Base-by-base conservation (phyloP, 352 stramenopile genomes). In the Globisporangium mamillatum region DNA sequence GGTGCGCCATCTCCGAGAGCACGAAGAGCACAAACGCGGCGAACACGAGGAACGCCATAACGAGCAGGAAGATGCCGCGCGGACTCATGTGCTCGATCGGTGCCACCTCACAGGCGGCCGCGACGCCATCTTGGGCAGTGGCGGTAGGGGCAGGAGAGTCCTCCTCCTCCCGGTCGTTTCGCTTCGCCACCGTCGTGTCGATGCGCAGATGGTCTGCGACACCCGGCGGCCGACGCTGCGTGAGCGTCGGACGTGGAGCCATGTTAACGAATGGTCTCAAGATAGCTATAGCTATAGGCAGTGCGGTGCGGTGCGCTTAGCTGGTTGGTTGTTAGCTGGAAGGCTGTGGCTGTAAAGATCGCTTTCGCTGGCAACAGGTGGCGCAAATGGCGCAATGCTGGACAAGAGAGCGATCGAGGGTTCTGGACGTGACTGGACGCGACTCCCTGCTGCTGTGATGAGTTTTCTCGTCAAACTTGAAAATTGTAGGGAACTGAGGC, bases 21-120 rank as follows among this genome's bases (percentile, higher is more conserved):
- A 79, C 78, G 48, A 86, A 86, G 14, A 91, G 71, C 54, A 79
- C 82, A 61, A 93, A 93, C 34, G 85, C 81, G 4, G 77, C 80
- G 55, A 93, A 91, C 18, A 78, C 78, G 24, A 81, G 71, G 48
- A 90, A 78, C 22, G 74, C 77, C 74, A 85, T 84, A 0, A 73
- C 57, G 27, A 90, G 74, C 57, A 93, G 68, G 58, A 93, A 92
- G 10, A 89, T 53, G 18, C 76, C 68, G 16, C 82, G 78, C 34
- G 72, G 50, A 14, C 71, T 88, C 69, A 88, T 81, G 38, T 70
- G 71, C 68, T 69, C 34, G 20, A 67, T 50, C 27, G 58, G 53
- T 16, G 52, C n/a, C 52, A 27, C 24, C 38, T 46, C 38, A 4
- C 38, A 32, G 53, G 53, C 53, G 0, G 25, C 32, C 29, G 55